These are phyloP conservation scores for Isoetes engelmannii DNA, from an alignment of 83 land plant species.

Conservation along the genomic window DNA sequence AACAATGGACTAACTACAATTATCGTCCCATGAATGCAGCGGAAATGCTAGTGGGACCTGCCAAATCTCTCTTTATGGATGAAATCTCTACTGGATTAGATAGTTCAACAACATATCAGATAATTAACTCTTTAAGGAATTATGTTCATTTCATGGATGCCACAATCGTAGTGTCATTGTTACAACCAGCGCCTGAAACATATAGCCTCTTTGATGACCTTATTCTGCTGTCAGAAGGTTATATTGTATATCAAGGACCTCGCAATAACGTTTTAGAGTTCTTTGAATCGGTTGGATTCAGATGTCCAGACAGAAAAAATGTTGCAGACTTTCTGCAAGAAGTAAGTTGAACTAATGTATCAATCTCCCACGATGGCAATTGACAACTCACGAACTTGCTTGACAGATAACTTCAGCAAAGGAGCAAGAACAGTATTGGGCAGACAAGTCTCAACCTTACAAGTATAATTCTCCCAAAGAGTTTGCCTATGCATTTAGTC, in stretches of 20 bases:
- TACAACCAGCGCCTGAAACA: constrained; percentile 57
- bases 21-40: constrained; percentile 8
- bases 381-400: not conserved
- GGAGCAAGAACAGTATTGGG: constrained; percentile 28
- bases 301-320: too few relatives aligned
- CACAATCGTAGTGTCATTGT: constrained; percentile 42
- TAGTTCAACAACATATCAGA: constrained; percentile 43
- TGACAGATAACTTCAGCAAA: constrained; percentile 16
- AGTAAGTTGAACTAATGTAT: too few relatives aligned
- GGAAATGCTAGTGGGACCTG: constrained; percentile 53
- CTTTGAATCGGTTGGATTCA: too few relatives aligned
- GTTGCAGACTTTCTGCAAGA: too few relatives aligned
- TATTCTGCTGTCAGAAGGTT: constrained; percentile 42
- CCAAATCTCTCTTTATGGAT: constrained; percentile 4
- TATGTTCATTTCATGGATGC: constrained; percentile 34
- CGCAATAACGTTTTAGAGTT: constrained; percentile 34
- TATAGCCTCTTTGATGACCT: constrained; percentile 53
- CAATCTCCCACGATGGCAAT: too few relatives aligned
- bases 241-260: constrained; percentile 48
- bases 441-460: constrained; percentile 15
- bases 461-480: constrained; percentile 18
- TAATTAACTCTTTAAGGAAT: constrained; percentile 16
- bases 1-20: too few relatives aligned
- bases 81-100: constrained; percentile 52
- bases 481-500: constrained; percentile 19